Conservation (phyloP, 495 filamentous ascomycete genomes). For the Penicillium atrosanguineum region DNA sequence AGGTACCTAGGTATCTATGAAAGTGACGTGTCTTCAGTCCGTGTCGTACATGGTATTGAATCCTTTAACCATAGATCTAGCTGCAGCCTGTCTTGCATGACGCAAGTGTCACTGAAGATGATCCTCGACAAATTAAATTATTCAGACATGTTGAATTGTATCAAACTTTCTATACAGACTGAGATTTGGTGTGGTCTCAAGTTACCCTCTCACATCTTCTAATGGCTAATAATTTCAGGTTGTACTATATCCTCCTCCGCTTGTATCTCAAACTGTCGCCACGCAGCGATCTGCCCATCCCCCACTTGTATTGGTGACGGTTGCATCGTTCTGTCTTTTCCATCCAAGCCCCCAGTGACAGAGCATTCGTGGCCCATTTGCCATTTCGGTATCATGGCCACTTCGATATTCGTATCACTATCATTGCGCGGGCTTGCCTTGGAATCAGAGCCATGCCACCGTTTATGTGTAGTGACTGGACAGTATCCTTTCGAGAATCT, state of each 20-base stretch:
- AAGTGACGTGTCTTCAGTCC: too few species aligned
- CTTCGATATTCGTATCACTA: neutral
- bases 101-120: too few species aligned
- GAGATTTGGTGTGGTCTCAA: neutral
- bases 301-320: neutral
- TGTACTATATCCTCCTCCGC: neutral
- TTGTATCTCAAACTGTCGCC: slow-evolving; percentile 1
- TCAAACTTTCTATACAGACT: neutral
- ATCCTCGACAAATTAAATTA: too few species aligned
- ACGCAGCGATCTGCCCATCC: neutral
- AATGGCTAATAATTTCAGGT: neutral
- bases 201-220: neutral
- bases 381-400: neutral
- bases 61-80: too few species aligned
- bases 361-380: neutral
- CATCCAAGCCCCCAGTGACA: neutral
- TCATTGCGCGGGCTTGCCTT: neutral
- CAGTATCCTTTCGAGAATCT: neutral
- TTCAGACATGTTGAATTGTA: neutral
- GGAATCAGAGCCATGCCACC: neutral
- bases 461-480: neutral
- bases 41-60: too few species aligned
- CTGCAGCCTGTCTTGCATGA: too few species aligned
- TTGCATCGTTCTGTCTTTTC: neutral
- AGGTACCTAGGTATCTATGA: too few species aligned